Evolutionary conservation across 139 green algal genomes (phyloP), one percentile per base, ranked within the genome.

Genomic region (Tetradesmus obliquus): DNA sequence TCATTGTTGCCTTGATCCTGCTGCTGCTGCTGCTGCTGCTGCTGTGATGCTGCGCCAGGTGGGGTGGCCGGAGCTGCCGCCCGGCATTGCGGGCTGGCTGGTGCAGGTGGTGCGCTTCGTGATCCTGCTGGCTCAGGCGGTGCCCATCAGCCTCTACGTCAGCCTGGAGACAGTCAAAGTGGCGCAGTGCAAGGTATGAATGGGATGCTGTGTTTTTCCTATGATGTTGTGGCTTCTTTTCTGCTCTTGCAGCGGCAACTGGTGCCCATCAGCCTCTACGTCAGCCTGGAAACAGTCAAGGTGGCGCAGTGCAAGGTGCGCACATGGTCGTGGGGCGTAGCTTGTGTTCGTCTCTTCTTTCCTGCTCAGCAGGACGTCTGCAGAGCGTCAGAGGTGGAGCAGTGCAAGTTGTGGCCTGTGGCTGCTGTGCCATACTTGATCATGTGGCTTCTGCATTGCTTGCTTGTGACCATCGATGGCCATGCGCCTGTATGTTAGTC

Each of bases 131-230:
- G 96, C 95, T 82, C 95, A 95, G 80, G 92, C 97, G 20, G 98
- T 98, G 89, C 97, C 97, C 89, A 98, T 98, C 91, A 96, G 93
- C 12, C 93, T 98, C 54, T 98, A 98, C 89, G 95, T 98, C 2
- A 97, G 95, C 24, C 85, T 98, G 72, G 97, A 98, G 92, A 93
- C 97, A 80, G 94, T 98, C 87, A 98, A 99, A 92, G 94, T 92
- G 69, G 90, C 84, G 57, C 90, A 92, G 71, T 92, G 90, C 90
- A 90, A 90, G 90, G 89, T 92, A 51, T 0, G 80, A 8, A 22
- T 4, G 32, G 79, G 79, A 19, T 7, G 32, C 4, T 57, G 79
- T 55, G 79, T 22, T 9, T 84, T 24, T 15, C 45, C 57, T 80
- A 9, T 19, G 12, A 22, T 69, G 53, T 45, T 45, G 12, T 86